Evolutionary conservation across 805 yeast genomes (phyloP).

Genomic region (Komagataella kurtzmanii): DNA sequence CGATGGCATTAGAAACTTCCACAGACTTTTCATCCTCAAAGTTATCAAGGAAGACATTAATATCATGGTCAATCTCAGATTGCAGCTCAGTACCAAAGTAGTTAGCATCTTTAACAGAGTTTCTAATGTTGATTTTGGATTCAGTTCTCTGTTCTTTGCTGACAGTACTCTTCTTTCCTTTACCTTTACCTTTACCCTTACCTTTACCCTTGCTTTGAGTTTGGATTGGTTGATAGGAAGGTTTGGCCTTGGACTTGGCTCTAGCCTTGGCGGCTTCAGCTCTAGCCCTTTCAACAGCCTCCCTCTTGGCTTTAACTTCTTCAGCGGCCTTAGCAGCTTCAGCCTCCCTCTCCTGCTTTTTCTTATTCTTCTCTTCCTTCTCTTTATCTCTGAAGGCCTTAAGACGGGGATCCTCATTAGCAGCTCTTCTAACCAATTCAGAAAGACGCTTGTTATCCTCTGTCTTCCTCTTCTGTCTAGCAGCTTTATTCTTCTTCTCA

Average conservation of each 20-base stretch:
- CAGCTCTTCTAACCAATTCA: constrained; percentile 79
- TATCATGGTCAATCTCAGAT: constrained; percentile 63
- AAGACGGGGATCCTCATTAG: constrained; percentile 89
- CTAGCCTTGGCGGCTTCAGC: constrained; percentile 60
- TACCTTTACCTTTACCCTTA: constrained; percentile 40
- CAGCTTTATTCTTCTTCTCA: constrained; percentile 93
- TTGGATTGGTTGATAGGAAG: constrained; percentile 61
- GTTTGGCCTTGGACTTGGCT: constrained; percentile 21
- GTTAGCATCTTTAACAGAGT: constrained; percentile 66
- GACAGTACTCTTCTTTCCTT: neutral
- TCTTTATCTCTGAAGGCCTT: constrained; percentile 86
- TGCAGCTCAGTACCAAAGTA: constrained; percentile 74
- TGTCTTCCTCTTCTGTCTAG: constrained; percentile 94
- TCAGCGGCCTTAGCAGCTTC: constrained; percentile 96
- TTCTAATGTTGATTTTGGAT: constrained; percentile 33
- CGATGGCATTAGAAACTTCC: constrained; percentile 45
- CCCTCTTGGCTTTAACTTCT: constrained; percentile 73
- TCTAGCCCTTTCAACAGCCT: constrained; percentile 74
- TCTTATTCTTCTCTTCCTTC: constrained; percentile 85
- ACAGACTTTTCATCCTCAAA: constrained; percentile 71
- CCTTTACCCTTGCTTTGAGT: constrained; percentile 95
- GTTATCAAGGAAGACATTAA: constrained; percentile 65
- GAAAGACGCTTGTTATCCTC: constrained; percentile 88
- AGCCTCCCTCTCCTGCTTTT: constrained; percentile 97
- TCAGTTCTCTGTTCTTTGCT: constrained; percentile 53